Evolutionary conservation across 495 filamentous ascomycete species (phyloP), one percentile per base, ranked within the genome.

Genomic region (Aspergillus mulundensis): DNA sequence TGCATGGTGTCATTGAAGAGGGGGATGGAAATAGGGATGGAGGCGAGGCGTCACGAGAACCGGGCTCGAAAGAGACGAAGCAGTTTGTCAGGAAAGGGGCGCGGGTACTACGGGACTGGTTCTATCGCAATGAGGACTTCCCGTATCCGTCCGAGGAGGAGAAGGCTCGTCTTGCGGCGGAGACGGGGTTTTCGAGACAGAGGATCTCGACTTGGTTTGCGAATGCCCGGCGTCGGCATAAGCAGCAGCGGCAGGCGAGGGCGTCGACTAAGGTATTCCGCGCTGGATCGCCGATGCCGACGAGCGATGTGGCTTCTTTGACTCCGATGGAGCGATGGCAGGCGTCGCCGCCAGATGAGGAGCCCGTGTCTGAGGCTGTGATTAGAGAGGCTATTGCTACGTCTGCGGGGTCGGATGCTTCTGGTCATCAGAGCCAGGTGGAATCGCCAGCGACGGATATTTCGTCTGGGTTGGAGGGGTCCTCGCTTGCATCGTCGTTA

Each of bases 301-400:
- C 32, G 53, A 72, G 38, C 58, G 81, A 52, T 67, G 79, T 60
- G 64, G 74, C 63, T 74, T 87, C 79, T 78, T 84, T 76, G 64
- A 73, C 71, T 50, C 89, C 89, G 1, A 71, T 94, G 54, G 88
- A 94, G 65, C 73, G 89, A 69, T 94, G 89, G 89, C 79, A 86
- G 67, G 75, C 82, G 61, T 91, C 88, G 30, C 89, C 89, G 3
- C 89, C 89, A 11, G 89, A 93, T 70, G 78, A 91, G 65, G 89
- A 76, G 23, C 61, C 65, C 1, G 64, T 71, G 0, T 46, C 68
- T 2, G 62, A 72, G 55, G 62, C 69, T 0, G 62, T 56, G 0
- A 76, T 72, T 20, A 65, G 66, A 58, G 61, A 72, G 18, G 70
- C 71, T n/a, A 69, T 72, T 16, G 57, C 60, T 32, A 41, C 58